Evolutionary conservation across 495 filamentous ascomycete genomes (phyloP), one percentile per base, ranked within the genome.

Genomic region (Terfezia claveryi): DNA sequence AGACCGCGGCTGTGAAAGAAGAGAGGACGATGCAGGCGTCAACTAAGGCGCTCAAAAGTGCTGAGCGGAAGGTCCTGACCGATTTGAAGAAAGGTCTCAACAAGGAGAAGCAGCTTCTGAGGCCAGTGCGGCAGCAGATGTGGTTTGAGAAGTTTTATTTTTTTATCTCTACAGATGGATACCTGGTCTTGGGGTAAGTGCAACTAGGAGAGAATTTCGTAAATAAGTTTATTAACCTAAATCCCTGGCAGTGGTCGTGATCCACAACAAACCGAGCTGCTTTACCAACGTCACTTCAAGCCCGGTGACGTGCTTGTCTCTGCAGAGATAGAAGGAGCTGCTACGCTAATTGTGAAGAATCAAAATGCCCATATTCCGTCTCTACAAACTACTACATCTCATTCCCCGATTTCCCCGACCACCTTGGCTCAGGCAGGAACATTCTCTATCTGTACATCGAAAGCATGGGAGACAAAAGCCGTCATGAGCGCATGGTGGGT

Each of bases 101-200:
- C 68, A 83, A 91, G 60, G 91, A 98, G 67, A 98, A 96, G 64
- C 79, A 85, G 23, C 68, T 93, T 16, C 71, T 96, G 2, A 82
- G 86, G 53, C 87, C 82, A 12, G 79, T 93, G 11, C 73, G 91
- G 41, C 81, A 79, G 58, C 80, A 78, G 51, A 74, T 86, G 60
- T 98, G 91, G 89, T 95, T 96, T 62, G 91, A 98, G 61, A 98
- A 98, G 64, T 98, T 93, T 60, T 67, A 77, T 12, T 95, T 83
- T 71, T 98, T 98, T 71, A 78, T 96, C 57, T 94, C 87, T 1
- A 94, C 89, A 0, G 91, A 98, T 60, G 89, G 91, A 8, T 94
- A 96, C 63, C 76, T 98, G 6, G 83, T 94, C 10, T 73, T 98
- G 12, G 41, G 41, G 41, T 46, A 9, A 46, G 41, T 14, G 17